These are phyloP conservation scores for Corylus heterophylla DNA, from an alignment of 306 rosid species.

Conservation along the genomic window DNA sequence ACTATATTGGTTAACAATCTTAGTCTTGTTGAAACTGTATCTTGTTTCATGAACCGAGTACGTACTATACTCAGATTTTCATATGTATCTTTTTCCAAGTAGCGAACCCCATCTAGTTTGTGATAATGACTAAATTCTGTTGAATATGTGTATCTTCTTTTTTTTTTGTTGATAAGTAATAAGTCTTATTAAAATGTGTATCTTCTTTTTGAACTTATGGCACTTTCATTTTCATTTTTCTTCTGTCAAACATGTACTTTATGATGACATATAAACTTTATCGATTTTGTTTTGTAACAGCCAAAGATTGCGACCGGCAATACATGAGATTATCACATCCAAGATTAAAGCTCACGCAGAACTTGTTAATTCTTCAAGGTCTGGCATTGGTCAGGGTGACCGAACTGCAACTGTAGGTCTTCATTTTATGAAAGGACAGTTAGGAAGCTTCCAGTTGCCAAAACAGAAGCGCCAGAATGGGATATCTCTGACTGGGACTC, in stretches of 20 bases:
- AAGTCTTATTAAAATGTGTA: neutral
- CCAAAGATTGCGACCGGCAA: conserved; percentile 97
- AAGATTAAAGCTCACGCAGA: conserved; percentile 80
- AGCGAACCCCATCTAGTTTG: neutral
- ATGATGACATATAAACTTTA: conserved; percentile 30
- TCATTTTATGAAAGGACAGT: conserved; percentile 79
- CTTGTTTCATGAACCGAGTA: neutral
- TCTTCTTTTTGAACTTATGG: neutral
- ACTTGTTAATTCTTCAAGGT: conserved; percentile 63
- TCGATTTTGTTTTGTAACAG: conserved; percentile 50
- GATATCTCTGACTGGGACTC: conserved; percentile 68
- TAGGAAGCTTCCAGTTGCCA: conserved; percentile 73
- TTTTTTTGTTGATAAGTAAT: neutral
- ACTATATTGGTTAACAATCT: conserved; percentile 8
- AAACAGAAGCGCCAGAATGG: conserved; percentile 93
- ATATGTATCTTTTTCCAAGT: neutral
- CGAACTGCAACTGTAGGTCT: conserved; percentile 54
- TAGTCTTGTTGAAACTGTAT: conserved; percentile 8
- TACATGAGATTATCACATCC: conserved; percentile 84
- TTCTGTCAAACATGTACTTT: conserved; percentile 21
- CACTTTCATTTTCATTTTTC: conserved; percentile 20
- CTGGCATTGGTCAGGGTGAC: conserved; percentile 61
- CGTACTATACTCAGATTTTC: conserved; percentile 5
- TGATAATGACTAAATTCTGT: neutral
- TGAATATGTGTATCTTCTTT: conserved; percentile 6